phyloP scores from a whole-genome alignment of 2,329 filamentous ascomycete genomes.

The Arachnomyces sp. region DNA sequence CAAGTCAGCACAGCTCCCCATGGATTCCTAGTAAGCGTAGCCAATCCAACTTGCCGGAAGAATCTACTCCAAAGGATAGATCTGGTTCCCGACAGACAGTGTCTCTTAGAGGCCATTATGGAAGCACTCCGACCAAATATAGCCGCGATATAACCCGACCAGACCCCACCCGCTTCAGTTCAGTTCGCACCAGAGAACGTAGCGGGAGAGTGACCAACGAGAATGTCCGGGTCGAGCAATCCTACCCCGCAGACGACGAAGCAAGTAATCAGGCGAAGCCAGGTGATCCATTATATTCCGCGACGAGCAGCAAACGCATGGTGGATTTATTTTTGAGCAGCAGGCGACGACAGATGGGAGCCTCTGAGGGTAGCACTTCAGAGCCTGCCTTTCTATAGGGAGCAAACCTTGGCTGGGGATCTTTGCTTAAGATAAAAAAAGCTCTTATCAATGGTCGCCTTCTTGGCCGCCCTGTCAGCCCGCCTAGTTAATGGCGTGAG shows the following conservation, averaged over 20 bases:
- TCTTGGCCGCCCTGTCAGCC: too few species aligned
- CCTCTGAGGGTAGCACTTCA: conserved; percentile 8
- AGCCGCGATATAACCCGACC: conserved; percentile 5
- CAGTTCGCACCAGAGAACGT: conserved; percentile 7
- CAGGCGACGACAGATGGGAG: conserved; percentile 10
- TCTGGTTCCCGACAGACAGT: neutral
- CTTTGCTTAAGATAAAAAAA: too few species aligned
- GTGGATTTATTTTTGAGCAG: conserved; percentile 16
- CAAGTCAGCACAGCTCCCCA: conserved; percentile 8
- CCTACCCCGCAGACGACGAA: neutral
- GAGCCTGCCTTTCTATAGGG: conserved; percentile 14
- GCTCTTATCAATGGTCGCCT: too few species aligned
- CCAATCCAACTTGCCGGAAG: neutral
- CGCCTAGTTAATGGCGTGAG: too few species aligned
- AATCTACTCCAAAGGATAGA: conserved; percentile 3
- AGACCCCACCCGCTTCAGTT: conserved; percentile 6
- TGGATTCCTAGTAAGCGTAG: conserved; percentile 8
- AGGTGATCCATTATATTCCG: conserved; percentile 10
- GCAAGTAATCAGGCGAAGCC: conserved; percentile 6
- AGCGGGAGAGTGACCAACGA: conserved; percentile 10
- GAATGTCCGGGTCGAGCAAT: conserved; percentile 6
- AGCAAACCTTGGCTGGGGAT: too few species aligned
- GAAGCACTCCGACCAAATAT: conserved; percentile 1
- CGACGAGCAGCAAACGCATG: conserved; percentile 16
- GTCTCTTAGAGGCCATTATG: conserved; percentile 5